Base-by-base conservation (phyloP, 371 early-diverging fungal species). In the Mucor mucedo region DNA sequence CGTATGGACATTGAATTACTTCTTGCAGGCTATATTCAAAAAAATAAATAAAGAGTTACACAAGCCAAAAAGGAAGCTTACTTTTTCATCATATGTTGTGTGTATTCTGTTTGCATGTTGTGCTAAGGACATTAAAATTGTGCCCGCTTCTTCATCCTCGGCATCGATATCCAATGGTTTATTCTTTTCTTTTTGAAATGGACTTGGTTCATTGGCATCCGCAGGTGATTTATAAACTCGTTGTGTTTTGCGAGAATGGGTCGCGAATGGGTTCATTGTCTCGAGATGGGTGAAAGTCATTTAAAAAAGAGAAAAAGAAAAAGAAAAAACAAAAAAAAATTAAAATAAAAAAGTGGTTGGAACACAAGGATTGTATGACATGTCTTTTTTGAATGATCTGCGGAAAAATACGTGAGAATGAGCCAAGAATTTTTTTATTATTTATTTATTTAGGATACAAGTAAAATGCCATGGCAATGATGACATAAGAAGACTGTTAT, bases 61-160 rank as follows among this genome's bases (percentile, higher is more conserved):
- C 21, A 57, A 42, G 52, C 5, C 21, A 21, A 8, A 35, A 16
- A 28, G n/a, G 1, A 58, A 1, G 27, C 6, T 40, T 55, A 62
- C 62, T 47, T 62, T 57, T 53, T 55, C 41, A 29, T 58, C 55
- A 63, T 53, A 41, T 44, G 32, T 48, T 32, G 45, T 21, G 14
- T 50, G 63, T 32, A 16, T 35, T 52, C 52, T 44, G 49, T 30
- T 48, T 6, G 58, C 53, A 40, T 64, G 60, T 5, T 64, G 40
- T 8, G 64, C 60, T 27, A 69, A 56, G 29, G 69, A 58, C 64
- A 69, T 64, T 30, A 69, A 64, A 39, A 69, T 69, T 8, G 60
- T 63, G 13, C 69, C 63, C 4, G 69, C 69, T 45, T 69, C 69
- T 55, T 60, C 58, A 38, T 69, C 69, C 38, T 69, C 64, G 1